Percentiles rank a stretch among this genome's conserved stretches.
Evolutionary conservation across 305 asterid genomes (phyloP).

Genomic region (Fraxinus floribunda): DNA sequence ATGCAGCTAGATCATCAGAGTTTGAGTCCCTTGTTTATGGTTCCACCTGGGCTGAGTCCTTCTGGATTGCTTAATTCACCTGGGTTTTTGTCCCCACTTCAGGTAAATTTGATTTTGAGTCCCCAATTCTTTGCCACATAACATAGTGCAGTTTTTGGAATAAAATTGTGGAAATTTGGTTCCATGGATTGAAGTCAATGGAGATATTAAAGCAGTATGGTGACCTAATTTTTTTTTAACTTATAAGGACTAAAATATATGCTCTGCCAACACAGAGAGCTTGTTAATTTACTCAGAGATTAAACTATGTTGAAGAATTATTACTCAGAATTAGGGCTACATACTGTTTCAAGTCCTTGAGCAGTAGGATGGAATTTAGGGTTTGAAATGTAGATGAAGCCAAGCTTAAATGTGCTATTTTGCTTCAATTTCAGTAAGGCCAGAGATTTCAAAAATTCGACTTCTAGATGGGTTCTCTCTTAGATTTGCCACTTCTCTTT

Average conservation of each 20-base stretch:
- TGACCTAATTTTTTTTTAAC: background rate
- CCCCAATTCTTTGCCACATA: background rate
- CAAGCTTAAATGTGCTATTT: background rate
- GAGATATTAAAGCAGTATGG: background rate
- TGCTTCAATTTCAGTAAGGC: background rate
- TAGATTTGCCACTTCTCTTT: conserved; percentile 4
- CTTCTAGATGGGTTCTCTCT: background rate
- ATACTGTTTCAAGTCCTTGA: background rate
- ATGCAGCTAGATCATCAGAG: conserved; percentile 39
- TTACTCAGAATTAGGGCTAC: background rate
- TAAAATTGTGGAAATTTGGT: background rate
- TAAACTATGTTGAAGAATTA: background rate
- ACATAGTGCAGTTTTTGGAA: background rate
- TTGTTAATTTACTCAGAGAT: background rate
- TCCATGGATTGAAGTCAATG: background rate
- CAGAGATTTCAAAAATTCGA: background rate
- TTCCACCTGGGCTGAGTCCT: conserved; percentile 76
- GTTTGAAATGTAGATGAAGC: background rate
- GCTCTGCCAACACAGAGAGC: background rate
- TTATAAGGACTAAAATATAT: background rate
- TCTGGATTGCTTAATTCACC: conserved; percentile 84
- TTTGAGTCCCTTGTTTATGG: conserved; percentile 54
- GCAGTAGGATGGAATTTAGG: background rate
- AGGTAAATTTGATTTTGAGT: conserved; percentile 38
- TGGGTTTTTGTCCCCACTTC: conserved; percentile 78